These are phyloP conservation scores for Pyrrhoderma noxium DNA, from an alignment of 1,284 basidiomycete genomes.

Conservation along the genomic window DNA sequence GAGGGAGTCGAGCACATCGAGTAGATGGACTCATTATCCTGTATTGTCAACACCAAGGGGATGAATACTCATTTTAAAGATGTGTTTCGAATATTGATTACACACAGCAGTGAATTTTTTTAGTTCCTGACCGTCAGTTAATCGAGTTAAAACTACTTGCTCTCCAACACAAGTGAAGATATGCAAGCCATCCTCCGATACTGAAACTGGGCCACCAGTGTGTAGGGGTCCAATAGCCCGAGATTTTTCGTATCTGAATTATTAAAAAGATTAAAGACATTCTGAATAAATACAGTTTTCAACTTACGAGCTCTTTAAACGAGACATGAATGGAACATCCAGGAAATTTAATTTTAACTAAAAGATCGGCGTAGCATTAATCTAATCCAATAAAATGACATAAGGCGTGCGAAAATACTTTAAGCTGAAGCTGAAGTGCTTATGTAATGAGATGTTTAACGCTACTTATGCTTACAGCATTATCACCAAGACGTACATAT, in stretches of 20 bases:
- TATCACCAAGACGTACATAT: no score
- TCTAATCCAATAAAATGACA: neutral
- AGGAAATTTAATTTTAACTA: slow-evolving; percentile 18
- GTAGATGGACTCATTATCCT: slow-evolving; percentile 62
- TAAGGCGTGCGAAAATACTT: neutral
- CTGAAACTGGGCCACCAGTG: slow-evolving; percentile 79
- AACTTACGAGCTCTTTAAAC: slow-evolving; percentile 56
- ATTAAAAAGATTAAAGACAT: slow-evolving; percentile 13
- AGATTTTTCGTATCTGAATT: slow-evolving; percentile 71
- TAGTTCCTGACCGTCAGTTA: slow-evolving; percentile 66
- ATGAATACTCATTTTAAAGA: slow-evolving; percentile 5
- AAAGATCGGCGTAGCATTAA: slow-evolving; percentile 20
- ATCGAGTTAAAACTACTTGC: slow-evolving; percentile 78
- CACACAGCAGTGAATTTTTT: slow-evolving; percentile 79
- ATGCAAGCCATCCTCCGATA: slow-evolving; percentile 72
- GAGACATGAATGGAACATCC: slow-evolving; percentile 27
- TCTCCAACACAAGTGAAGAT: slow-evolving; percentile 86
- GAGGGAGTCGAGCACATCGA: slow-evolving; percentile 64
- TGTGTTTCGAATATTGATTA: no score
- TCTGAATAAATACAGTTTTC: slow-evolving; percentile 1
- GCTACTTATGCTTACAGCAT: no score
- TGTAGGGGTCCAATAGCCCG: slow-evolving; percentile 74
- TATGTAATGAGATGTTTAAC: no score
- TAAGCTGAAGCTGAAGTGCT: neutral
- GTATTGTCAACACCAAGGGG: no score